Evolutionary conservation across 2,329 filamentous ascomycete species (phyloP), one percentile per base, ranked within the genome.

Genomic region (Penicillium thymicola): DNA sequence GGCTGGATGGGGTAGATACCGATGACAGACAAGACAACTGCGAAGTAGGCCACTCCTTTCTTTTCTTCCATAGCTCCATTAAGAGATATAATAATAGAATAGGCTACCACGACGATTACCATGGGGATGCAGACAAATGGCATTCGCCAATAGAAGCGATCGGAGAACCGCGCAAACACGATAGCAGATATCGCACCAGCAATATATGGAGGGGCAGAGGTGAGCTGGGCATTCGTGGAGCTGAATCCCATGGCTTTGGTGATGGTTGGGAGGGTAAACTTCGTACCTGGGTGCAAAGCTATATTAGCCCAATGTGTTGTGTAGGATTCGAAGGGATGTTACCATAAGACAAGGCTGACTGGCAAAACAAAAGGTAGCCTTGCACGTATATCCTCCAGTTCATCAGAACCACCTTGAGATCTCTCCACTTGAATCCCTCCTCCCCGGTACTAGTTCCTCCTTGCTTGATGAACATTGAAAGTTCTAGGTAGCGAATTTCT

Each of bases 361-460:
- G 55, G 45, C 54, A 63, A 0, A 62, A 59, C 62, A 67, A 60
- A 62, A 73, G 70, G 51, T 70, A 67, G 9, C 73, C 62, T 7
- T 64, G 62, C 13, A 72, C 51, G 51, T 71, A 72, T 25, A 75
- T 61, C 55, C 74, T 69, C 70, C 71, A 75, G 58, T 77, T 75
- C n/a, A 58, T 62, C 25, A 75, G 67, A 9, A 72, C 72, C 8
- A 63, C 61, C 13, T 56, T 61, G 7, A 77, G 64, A 38, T 76
- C 71, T 59, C 70, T 70, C 67, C 65, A 70, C 37, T 70, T 65
- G 55, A 56, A 55, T 2, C 48, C 38, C 1, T 11, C 16, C 25
- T 59, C 54, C 7, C 45, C 49, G 5, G 18, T 50, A 36, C 44
- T 53, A 21, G 38, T 38, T 37, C 57, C 56, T 28, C 56, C 56